These are phyloP conservation scores for Gypsophila paniculata DNA, from an alignment of 179 eudicot genomes.

Conservation along the genomic window DNA sequence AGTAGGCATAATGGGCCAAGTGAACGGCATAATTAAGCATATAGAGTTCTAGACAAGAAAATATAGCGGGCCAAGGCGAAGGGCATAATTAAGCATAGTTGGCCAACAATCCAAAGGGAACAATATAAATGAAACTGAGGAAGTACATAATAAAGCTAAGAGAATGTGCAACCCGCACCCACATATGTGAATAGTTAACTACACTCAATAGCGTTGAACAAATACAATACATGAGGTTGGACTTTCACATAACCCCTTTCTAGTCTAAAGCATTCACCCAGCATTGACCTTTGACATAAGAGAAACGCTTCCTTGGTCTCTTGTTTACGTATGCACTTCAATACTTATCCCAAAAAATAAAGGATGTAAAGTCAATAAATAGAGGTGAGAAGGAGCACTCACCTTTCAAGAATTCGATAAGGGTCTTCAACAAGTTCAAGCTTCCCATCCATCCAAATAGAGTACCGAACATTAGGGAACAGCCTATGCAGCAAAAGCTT, in stretches of 20 bases:
- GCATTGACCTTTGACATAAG: neutral
- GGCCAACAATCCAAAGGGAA: too few relatives aligned
- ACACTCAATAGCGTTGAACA: neutral
- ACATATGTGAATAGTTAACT: neutral
- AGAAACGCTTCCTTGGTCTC: neutral
- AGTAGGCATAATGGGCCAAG: too few relatives aligned
- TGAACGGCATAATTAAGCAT: too few relatives aligned
- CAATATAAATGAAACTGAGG: too few relatives aligned
- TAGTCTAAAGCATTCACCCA: neutral
- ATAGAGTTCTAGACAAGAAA: too few relatives aligned
- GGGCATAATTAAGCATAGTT: too few relatives aligned
- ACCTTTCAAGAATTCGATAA: constrained; percentile 95
- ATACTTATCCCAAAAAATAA: neutral
- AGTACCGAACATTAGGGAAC: constrained; percentile 86
- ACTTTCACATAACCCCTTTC: neutral
- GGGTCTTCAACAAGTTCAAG: constrained; percentile 98
- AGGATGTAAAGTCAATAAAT: neutral
- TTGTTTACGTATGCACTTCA: neutral
- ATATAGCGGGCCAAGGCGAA: too few relatives aligned
- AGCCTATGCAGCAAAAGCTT: constrained; percentile 94
- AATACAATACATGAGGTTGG: neutral
- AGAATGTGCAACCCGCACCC: neutral
- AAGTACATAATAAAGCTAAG: neutral
- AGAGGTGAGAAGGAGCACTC: constrained; percentile 4
- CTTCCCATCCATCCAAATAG: constrained; percentile 96